Evolutionary conservation across 2,329 filamentous ascomycete species (phyloP).

Genomic region (Chaetomium sp.): DNA sequence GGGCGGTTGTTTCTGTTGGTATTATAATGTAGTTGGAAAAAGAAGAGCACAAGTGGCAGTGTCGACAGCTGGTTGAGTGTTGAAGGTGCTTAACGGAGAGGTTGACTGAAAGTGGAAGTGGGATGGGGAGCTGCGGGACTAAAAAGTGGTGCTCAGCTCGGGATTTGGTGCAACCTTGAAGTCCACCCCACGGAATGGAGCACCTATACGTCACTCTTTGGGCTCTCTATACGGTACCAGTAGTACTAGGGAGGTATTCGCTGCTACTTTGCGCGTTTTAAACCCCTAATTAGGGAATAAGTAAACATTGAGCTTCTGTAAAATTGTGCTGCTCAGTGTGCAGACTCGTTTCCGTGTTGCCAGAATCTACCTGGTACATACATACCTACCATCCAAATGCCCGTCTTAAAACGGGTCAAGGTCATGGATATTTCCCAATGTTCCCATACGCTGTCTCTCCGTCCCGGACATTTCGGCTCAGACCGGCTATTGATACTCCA

Average conservation of each 20-base stretch:
- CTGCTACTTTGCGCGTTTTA: not conserved
- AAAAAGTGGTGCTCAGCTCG: constrained; percentile 26
- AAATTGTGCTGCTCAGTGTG: not conserved
- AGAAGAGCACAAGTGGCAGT: constrained; percentile 1
- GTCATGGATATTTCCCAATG: constrained; percentile 4
- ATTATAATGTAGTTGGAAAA: not conserved
- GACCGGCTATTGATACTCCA: constrained; percentile 19
- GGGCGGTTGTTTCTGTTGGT: constrained; percentile 41
- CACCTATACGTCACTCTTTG: constrained; percentile 3
- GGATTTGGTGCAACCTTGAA: constrained; percentile 4
- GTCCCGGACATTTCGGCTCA: constrained; percentile 21
- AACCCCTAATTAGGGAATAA: not conserved
- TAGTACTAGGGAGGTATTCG: not conserved
- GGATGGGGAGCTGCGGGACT: constrained; percentile 31
- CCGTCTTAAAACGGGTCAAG: not conserved
- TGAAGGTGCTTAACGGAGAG: constrained; percentile 2
- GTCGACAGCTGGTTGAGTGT: constrained; percentile 8
- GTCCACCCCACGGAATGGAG: not conserved
- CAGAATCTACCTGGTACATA: not conserved
- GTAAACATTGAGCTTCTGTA: constrained; percentile 1
- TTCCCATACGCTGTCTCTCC: constrained; percentile 4
- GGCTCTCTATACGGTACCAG: not conserved
- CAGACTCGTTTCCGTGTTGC: not conserved
- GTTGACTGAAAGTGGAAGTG: constrained; percentile 17
- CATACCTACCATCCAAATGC: constrained; percentile 1